phyloP scores from a whole-genome alignment of 2,329 filamentous ascomycete species.

The Fusarium aywerte region DNA sequence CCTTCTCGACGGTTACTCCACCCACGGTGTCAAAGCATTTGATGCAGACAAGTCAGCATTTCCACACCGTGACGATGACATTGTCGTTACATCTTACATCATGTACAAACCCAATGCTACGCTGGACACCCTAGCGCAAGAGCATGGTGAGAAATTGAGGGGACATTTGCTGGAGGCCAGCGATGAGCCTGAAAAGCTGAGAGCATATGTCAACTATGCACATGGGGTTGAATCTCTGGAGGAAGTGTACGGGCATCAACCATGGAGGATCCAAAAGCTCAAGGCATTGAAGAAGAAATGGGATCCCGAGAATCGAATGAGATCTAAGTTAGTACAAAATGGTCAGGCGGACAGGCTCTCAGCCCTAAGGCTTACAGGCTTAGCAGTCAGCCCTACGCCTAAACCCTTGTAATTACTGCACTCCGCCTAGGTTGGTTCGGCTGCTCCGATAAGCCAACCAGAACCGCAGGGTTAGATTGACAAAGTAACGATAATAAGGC shows the following conservation, averaged over 20 bases:
- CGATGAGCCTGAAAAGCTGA: slow-evolving; percentile 15
- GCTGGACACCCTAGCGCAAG: slow-evolving; percentile 12
- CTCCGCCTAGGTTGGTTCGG: neutral
- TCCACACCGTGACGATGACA: slow-evolving; percentile 27
- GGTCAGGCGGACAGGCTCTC: slow-evolving; percentile 3
- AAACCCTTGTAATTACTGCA: neutral
- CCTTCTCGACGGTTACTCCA: slow-evolving; percentile 64
- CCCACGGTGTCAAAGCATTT: slow-evolving; percentile 15
- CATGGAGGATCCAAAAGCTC: slow-evolving; percentile 57
- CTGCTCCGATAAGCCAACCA: neutral
- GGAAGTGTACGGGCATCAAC: slow-evolving; percentile 23
- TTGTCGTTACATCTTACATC: slow-evolving; percentile 20
- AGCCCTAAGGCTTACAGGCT: neutral
- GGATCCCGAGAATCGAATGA: slow-evolving; percentile 53
- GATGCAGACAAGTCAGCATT: slow-evolving; percentile 20
- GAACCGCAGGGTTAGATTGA: too few relatives aligned
- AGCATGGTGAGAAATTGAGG: slow-evolving; percentile 22
- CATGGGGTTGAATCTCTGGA: slow-evolving; percentile 24
- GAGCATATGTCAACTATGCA: slow-evolving; percentile 36
- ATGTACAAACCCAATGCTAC: slow-evolving; percentile 28
- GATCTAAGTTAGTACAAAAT: slow-evolving; percentile 4
- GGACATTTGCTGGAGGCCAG: slow-evolving; percentile 10
- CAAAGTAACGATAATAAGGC: neutral
- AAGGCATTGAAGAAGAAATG: slow-evolving; percentile 58
- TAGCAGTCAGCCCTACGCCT: slow-evolving; percentile 10